Evolutionary conservation across 805 yeast species (phyloP), one percentile per base, ranked within the genome.

Genomic region (Pichia thaimueangensis): DNA sequence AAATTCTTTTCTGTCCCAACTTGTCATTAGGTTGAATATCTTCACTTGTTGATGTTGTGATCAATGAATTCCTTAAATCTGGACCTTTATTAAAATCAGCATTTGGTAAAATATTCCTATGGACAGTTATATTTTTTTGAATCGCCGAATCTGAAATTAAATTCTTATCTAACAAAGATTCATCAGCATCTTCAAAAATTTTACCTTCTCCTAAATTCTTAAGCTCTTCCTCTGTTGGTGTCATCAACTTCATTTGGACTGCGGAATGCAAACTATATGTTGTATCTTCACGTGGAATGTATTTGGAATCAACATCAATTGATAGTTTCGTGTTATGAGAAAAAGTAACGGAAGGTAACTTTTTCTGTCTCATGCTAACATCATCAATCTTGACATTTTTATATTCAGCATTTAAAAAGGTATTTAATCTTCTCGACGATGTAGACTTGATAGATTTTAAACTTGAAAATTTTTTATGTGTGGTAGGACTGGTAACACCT

Each of bases 201-300:
- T 53, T 58, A 15, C 40, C 45, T 3, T 42, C 49, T n/a, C 37
- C 33, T 41, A 47, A 24, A 9, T 39, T 40, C 8, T 42, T 29
- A 19, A 54, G 39, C 17, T 54, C 51, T 12, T 49, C 56, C 19
- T 52, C 50, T 3, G 47, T 41, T 13, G 64, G 60, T 3, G 53
- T 41, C 30, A 43, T 30, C 11, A 60, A 48, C 17, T 58, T 61
- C 25, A 62, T 49, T 20, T 59, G 58, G 25, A 55, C 50, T 10
- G 64, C 65, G 3, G 63, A 55, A 41, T 59, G 65, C 13, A 60
- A 45, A 42, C 63, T 58, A 41, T 56, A 59, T 2, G 57, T 47
- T 5, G 47, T 52, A 43, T 60, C 64, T 4, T 57, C 58, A 12
- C 49, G 23, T 17, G 53, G 17, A 2, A 59, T 51, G 31, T 21